Conservation (phyloP, 768 basidiomycete species). For the Serendipita sp. region DNA sequence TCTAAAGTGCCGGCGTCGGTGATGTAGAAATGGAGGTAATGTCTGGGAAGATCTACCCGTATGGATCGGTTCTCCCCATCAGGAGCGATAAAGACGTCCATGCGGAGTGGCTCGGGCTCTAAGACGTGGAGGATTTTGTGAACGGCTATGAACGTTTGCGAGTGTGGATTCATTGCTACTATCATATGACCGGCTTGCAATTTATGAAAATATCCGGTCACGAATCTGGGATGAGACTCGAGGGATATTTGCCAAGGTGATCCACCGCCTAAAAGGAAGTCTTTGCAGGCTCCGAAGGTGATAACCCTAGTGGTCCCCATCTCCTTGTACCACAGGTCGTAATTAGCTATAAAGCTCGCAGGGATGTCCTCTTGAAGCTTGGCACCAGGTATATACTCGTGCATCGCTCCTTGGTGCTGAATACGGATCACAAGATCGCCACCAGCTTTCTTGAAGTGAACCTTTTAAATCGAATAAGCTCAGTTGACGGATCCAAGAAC, state of each 20-base stretch:
- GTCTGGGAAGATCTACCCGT: conserved; percentile 24
- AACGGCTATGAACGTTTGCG: conserved; percentile 19
- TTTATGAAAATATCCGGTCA: background rate
- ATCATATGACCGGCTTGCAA: background rate
- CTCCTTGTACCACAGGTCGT: background rate
- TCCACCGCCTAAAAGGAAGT: background rate
- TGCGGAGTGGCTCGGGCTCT: conserved; percentile 13
- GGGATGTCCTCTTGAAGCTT: background rate
- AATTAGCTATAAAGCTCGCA: background rate
- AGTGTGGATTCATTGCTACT: conserved; percentile 8
- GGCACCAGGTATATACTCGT: conserved; percentile 23
- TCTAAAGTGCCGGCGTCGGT: conserved; percentile 13
- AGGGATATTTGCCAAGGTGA: background rate
- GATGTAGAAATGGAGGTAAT: conserved; percentile 26
- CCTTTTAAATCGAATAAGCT: conserved; percentile 12
- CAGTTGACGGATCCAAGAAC: conserved; percentile 4
- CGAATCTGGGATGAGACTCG: background rate
- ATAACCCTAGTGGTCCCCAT: background rate
- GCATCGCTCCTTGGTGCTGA: conserved; percentile 9
- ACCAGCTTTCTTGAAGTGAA: conserved; percentile 18
- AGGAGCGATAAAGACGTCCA: conserved; percentile 13
- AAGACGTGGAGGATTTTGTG: conserved; percentile 16
- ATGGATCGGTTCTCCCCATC: conserved; percentile 11
- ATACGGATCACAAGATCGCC: conserved; percentile 21
- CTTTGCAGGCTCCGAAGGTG: background rate